Conservation (phyloP, 129 eudicot genomes). For the Chrysanthemum seticuspe region DNA sequence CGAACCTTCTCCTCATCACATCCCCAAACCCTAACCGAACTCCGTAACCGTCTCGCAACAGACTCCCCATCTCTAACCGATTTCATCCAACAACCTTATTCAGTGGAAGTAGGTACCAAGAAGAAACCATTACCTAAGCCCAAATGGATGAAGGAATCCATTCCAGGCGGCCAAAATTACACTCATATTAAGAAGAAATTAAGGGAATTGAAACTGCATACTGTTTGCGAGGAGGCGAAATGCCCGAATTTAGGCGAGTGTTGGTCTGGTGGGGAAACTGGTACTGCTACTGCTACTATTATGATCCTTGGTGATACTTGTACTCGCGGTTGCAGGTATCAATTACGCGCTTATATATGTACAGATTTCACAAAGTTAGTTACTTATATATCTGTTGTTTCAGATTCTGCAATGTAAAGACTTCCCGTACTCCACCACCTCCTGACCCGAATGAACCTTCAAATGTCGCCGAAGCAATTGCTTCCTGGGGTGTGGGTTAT, state of each 20-base stretch:
- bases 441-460: conserved; percentile 97
- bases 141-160: conserved; percentile 95
- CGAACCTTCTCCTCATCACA: conserved; percentile 34
- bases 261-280: conserved; percentile 98
- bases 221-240: conserved; percentile 94
- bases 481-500: conserved; percentile 97
- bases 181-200: conserved; percentile 73
- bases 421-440: conserved; percentile 94
- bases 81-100: conserved; percentile 51
- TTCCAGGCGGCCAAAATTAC: conserved; percentile 87
- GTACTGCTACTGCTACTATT: conserved; percentile 97
- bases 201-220: conserved; percentile 76
- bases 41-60: conserved; percentile 79
- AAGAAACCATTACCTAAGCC: conserved; percentile 95
- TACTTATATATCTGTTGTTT: conserved; percentile 3
- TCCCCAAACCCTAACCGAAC: conserved; percentile 64
- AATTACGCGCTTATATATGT: too few relatives aligned
- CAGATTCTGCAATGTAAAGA: conserved; percentile 98
- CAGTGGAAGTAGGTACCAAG: conserved; percentile 93
- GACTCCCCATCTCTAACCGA: conserved; percentile 64
- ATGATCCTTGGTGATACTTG: conserved; percentile 99
- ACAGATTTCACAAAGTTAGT: not conserved
- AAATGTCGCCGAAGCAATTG: conserved; percentile 97
- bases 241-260: conserved; percentile 98
- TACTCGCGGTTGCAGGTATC: conserved; percentile 91